phyloP scores from a whole-genome alignment of 108 stramenopile genomes.

The Stephanodiscus triporus region DNA sequence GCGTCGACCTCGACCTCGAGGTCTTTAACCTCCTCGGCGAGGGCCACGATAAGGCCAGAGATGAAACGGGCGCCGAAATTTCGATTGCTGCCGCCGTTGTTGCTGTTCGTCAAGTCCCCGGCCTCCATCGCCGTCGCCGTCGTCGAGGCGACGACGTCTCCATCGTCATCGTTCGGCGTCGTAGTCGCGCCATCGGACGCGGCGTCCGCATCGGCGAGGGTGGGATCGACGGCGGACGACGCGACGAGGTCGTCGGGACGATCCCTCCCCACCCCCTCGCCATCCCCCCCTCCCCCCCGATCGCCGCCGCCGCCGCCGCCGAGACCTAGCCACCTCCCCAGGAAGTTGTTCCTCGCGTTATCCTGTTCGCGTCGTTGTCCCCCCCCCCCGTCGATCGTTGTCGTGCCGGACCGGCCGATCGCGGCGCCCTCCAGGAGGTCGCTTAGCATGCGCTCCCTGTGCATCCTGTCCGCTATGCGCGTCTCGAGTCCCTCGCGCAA shows the following conservation, averaged over 20 bases:
- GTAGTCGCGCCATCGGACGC: too few relatives aligned
- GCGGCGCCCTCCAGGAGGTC: conserved; percentile 14
- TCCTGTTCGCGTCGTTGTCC: background rate
- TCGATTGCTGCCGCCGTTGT: conserved; percentile 19
- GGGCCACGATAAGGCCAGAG: conserved; percentile 76
- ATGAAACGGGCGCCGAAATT: conserved; percentile 73
- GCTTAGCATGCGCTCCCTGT: conserved; percentile 15
- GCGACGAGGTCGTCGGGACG: background rate
- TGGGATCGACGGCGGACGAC: too few relatives aligned
- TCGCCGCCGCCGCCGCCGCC: too few relatives aligned
- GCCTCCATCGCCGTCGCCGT: background rate
- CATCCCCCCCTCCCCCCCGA: background rate
- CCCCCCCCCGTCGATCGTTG: background rate
- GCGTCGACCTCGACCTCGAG: conserved; percentile 69
- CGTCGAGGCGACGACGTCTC: background rate
- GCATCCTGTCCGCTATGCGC: conserved; percentile 13
- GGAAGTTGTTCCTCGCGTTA: background rate
- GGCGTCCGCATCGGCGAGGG: too few relatives aligned
- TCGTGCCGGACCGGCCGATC: too few relatives aligned
- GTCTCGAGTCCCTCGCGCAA: conserved; percentile 25
- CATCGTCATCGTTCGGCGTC: background rate
- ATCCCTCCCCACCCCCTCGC: background rate
- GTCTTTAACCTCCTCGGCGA: conserved; percentile 76
- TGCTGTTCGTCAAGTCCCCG: background rate
- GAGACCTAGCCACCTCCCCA: background rate